Base-by-base conservation (phyloP, 1,284 basidiomycete genomes). In the Irpex rosettiformis region DNA sequence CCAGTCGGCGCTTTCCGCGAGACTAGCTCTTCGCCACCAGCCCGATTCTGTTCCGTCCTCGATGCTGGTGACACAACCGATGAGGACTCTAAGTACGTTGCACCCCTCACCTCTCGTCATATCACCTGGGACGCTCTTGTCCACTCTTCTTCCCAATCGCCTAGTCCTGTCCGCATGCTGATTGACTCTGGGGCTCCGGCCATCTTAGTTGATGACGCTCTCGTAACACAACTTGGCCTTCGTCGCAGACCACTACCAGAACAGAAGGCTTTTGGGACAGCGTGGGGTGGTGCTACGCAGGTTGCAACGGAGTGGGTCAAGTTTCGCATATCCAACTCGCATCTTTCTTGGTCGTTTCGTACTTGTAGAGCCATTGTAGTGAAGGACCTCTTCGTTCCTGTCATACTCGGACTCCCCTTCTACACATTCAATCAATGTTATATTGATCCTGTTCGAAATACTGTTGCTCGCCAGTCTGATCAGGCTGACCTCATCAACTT, bases 361-460 rank as follows among this genome's bases (percentile, higher is more conserved):
- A 51, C 58, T 11, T 37, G 27, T 28, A 54, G 30, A 10, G 61
- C 61, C 1, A 51, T 65, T n/a, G 54, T 65, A 27, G 62, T 59
- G 4, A 57, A 59, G 0, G 28, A 28, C 6, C 58, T 65, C 13
- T 63, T 56, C 30, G 25, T 40, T 2, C 62, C 64, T 59, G 61
- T 65, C 45, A 55, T 65, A 16, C 21, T 65, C 29, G 64, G 64
- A 2, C 52, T 56, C 11, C 57, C 59, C 0, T 64, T 60, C 30
- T 48, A 62, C 6, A 18, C 45, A 42, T 27, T 51, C 1, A 64
- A 64, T 51, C 13, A 40, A 3, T 30, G 64, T 13, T 33, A 59
- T 21, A 40, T 62, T 28, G 53, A 59, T 25, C 49, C 48, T 22
- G 42, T 52, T 11, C 6, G 16, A 3, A 25, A 48, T 37, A n/a